phyloP scores from a whole-genome alignment of 2,329 filamentous ascomycete species.

The Neofusicoccum parvum region DNA sequence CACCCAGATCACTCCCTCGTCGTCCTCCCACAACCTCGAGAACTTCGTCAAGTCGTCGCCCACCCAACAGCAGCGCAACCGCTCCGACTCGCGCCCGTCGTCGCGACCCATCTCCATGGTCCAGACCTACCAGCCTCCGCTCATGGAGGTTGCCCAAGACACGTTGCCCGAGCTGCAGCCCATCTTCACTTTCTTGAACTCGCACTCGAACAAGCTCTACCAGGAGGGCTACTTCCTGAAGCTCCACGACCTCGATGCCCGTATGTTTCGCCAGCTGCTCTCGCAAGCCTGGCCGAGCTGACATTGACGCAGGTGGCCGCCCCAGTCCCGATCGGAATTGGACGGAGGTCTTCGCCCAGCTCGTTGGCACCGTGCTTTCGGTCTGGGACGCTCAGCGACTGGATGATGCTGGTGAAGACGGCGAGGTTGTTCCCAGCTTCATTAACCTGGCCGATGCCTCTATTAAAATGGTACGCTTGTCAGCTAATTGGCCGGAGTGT shows the following conservation, averaged over 20 bases:
- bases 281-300: slow-evolving; percentile 26
- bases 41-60: slow-evolving; percentile 32
- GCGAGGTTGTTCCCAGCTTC: slow-evolving; percentile 85
- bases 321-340: slow-evolving; percentile 85
- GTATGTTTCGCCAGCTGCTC: slow-evolving; percentile 57
- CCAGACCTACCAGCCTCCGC: slow-evolving; percentile 79
- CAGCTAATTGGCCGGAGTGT: not conserved
- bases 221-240: slow-evolving; percentile 98
- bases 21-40: slow-evolving; percentile 36
- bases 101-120: slow-evolving; percentile 84
- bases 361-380: slow-evolving; percentile 92
- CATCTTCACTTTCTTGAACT: slow-evolving; percentile 92
- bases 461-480: slow-evolving; percentile 81
- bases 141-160: slow-evolving; percentile 83
- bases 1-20: slow-evolving; percentile 26
- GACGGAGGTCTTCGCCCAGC: slow-evolving; percentile 95
- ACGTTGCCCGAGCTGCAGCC: slow-evolving; percentile 91
- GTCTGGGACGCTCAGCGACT: slow-evolving; percentile 94
- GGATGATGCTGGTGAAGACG: slow-evolving; percentile 81
- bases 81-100: slow-evolving; percentile 52
- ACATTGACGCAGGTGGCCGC: slow-evolving; percentile 68
- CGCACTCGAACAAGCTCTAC: slow-evolving; percentile 93
- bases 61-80: slow-evolving; percentile 41
- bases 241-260: slow-evolving; percentile 88
- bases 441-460: slow-evolving; percentile 97